These are phyloP conservation scores for Polysphondylium violaceum DNA, from an alignment of 78 protist genomes.

Conservation along the genomic window DNA sequence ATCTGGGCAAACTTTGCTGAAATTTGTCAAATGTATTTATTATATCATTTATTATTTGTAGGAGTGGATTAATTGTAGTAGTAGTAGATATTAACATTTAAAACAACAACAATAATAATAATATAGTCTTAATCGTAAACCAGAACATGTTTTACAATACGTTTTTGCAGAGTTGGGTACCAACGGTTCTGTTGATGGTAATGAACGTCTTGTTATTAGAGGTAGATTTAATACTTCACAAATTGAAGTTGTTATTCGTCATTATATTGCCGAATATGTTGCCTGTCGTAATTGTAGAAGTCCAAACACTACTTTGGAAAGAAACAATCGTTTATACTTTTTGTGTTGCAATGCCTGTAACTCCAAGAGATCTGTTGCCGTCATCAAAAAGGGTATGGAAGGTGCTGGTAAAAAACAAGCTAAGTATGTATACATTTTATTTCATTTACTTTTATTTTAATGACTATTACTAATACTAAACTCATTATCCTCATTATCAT, in stretches of 20 bases:
- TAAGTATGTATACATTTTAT: slow-evolving; percentile 1
- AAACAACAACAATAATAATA: neutral
- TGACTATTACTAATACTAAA: neutral
- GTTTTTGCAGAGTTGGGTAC: slow-evolving; percentile 96
- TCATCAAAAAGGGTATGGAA: slow-evolving; percentile 92
- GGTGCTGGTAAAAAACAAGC: slow-evolving; percentile 74
- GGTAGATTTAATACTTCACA: slow-evolving; percentile 95
- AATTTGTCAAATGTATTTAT: slow-evolving; percentile 86
- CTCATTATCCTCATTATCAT: neutral
- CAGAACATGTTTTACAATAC: slow-evolving; percentile 92
- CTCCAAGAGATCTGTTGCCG: slow-evolving; percentile 89
- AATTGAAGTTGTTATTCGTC: slow-evolving; percentile 93
- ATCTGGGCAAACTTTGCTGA: slow-evolving; percentile 93
- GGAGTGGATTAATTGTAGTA: neutral
- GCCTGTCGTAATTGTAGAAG: slow-evolving; percentile 93
- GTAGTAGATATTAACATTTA: neutral
- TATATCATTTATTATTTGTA: neutral
- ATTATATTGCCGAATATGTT: slow-evolving; percentile 95
- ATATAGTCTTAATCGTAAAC: slow-evolving; percentile 84
- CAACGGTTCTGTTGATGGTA: slow-evolving; percentile 95
- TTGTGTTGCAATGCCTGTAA: slow-evolving; percentile 91
- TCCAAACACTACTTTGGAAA: slow-evolving; percentile 89
- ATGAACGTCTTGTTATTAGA: slow-evolving; percentile 89
- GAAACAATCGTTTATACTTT: slow-evolving; percentile 92
- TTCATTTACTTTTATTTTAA: neutral